Evolutionary conservation across 305 asterid genomes (phyloP), one percentile per base, ranked within the genome.

Genomic region (Lippia alba): DNA sequence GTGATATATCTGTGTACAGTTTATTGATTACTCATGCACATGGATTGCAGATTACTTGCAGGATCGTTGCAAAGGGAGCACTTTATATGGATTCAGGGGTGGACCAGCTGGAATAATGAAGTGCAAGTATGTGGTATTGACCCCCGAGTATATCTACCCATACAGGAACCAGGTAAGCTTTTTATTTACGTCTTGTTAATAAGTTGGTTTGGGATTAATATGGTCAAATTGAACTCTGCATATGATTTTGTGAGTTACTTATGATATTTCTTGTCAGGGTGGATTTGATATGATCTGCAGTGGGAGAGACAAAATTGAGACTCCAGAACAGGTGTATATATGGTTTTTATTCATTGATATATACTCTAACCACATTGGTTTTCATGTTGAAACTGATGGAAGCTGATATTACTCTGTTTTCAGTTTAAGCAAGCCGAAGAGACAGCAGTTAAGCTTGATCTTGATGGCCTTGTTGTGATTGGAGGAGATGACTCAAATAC

Each of bases 401-500:
- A 34, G 74, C 56, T 69, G 41, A 71, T 44, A 24, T 65, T 62
- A 59, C 67, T 17, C 46, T 12, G 12, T 80, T 75, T 75, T 79
- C 89, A 94, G 97, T 90, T 89, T 80, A 91, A 90, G 80, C 98
- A 91, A 90, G 99, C 99, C 77, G 86, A 81, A 86, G 98, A 91
- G 63, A 92, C 99, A 24, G 85, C 96, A 49, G 69, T 82, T 64
- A 94, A 90, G 90, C 98, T 94, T 53, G 98, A 94, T 74, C 73
- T 94, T 56, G 99, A 94, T 86, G 99, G 99, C 60, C 93, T 94
- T 71, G 89, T 94, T 61, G 99, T 94, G 58, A 94, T 94, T 84
- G 99, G 99, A 56, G 98, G 99, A 78, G 99, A 94, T 82, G 99
- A 94, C 77, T 94, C 99, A 61, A 94, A 94, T 80, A 94, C 99